Base-by-base conservation (phyloP, 2,329 filamentous ascomycete genomes). In the Paecilomyces dactylethromorphus region DNA sequence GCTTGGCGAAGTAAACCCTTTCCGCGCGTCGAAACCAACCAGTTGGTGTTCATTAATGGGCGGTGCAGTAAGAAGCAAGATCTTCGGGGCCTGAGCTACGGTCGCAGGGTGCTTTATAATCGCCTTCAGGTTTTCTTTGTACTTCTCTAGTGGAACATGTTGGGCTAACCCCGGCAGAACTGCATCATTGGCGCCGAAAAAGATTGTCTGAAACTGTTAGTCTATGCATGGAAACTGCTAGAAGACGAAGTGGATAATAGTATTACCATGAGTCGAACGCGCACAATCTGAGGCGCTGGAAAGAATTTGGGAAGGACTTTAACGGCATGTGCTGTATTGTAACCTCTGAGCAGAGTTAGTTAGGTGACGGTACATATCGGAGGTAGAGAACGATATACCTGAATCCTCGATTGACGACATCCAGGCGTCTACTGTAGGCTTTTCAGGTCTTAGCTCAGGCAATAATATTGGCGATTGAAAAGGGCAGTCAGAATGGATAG, bases 151-250 rank as follows among this genome's bases (percentile, higher is more conserved):
- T 0, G 90, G 84, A 7, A 97, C 84, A 71, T 93, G 86, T 74
- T 97, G 94, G 10, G 80, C 79, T 55, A 84, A 86, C 39, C 83
- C 77, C 3, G 85, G 82, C 3, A 95, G 73, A 57, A 87, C 87
- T 3, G 93, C 88, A 74, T 97, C 94, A 71, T 99, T 97, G 65
- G 94, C 91, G 18, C 94, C 94, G 60, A 97, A 87, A 64, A 96
- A 87, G 59, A 96, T 76, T 45, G 89, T 79, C 89, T 92, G 59
- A 21, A 49, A n/a, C 31, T 35, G 52, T 62, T 24, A 64, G 57
- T 56, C 24, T 29, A 45, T 52, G 35, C 22, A 18, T 13, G 21
- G 26, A n/a, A 31, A 21, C n/a, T 3, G 18, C 8, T 45, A 45
- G 8, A 45, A n/a, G n/a, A 45, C 7, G 13, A 33, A 33, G 39